Base-by-base conservation (phyloP, 495 filamentous ascomycete species). In the Tuber magnatum region DNA sequence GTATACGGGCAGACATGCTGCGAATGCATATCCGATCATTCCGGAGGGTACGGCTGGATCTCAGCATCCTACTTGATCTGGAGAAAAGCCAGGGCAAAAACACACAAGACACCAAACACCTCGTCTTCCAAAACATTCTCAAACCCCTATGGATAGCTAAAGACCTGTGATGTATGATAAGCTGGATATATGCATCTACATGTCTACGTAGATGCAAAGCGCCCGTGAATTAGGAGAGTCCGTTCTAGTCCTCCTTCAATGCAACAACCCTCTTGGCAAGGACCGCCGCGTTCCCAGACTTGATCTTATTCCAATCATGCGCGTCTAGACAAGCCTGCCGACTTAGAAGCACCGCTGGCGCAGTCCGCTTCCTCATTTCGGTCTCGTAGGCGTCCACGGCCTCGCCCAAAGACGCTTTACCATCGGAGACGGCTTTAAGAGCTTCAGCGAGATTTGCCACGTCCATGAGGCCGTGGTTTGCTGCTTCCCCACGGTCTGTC, bases 271-370 rank as follows among this genome's bases (percentile, higher is more conserved):
- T 79, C 44, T 9, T 75, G 16, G 77, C 73, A 35, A 79, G 41
- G 28, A 80, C 24, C 20, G 72, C 65, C 0, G 79, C 71, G 22
- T 71, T 70, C 16, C 79, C 77, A 14, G 39, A 56, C 51, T 70
- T 70, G 9, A 77, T 72, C 18, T 43, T 84, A 2, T 82, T 77
- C 79, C 87, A 90, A 44, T 87, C 84, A 82, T 91, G 90, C 0
- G 90, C 89, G 81, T 91, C 90, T 1, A 90, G 69, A 78, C 89
- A 91, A 1, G 89, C 90, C 77, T 87, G 86, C 6, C 90, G 83
- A 44, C 87, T 89, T 8, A 86, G 84, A 42, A 88, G 78, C 28
- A 91, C 87, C 3, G 86, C 88, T 0, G 86, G 85, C 9, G 83
- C 84, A 0, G 86, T 83, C 9, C 90, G 84, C 9, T 81, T 70